Conservation (phyloP, 768 basidiomycete species). For the Serendipita sp. region DNA sequence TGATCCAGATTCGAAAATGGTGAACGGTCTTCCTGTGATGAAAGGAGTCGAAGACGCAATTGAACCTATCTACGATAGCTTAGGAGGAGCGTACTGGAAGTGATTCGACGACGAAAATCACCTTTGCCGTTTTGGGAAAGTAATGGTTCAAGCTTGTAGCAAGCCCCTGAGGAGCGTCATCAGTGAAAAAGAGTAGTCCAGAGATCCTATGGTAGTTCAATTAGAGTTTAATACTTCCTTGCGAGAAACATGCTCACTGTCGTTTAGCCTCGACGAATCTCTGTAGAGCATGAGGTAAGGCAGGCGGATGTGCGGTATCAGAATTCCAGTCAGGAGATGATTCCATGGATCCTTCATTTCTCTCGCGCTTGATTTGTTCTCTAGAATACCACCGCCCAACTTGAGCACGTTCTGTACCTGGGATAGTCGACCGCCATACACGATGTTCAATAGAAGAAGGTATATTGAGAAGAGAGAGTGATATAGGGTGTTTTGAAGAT, state of each 20-base stretch:
- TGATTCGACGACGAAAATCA: neutral
- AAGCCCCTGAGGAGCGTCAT: conserved; percentile 1
- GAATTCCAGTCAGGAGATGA: too few relatives aligned
- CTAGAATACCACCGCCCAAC: conserved; percentile 52
- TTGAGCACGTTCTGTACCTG: conserved; percentile 38
- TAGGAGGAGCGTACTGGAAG: neutral
- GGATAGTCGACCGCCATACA: conserved; percentile 35
- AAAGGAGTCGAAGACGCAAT: conserved; percentile 64
- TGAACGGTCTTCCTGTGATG: conserved; percentile 56
- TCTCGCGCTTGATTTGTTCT: neutral
- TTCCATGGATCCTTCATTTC: too few relatives aligned
- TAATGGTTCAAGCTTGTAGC: neutral
- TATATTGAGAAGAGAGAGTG: neutral
- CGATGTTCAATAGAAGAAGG: neutral
- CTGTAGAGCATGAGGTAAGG: neutral
- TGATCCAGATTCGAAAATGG: conserved; percentile 22
- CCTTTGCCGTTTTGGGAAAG: conserved; percentile 6
- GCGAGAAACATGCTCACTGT: neutral
- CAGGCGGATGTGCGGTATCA: neutral
- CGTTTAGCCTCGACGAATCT: neutral
- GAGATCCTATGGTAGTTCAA: neutral
- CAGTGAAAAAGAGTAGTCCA: neutral
- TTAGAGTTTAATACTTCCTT: neutral
- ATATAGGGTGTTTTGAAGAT: neutral
- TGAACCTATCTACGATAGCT: conserved; percentile 36